Evolutionary conservation across 2,329 filamentous ascomycete genomes (phyloP).

Genomic region (Microcyclosporella mali): DNA sequence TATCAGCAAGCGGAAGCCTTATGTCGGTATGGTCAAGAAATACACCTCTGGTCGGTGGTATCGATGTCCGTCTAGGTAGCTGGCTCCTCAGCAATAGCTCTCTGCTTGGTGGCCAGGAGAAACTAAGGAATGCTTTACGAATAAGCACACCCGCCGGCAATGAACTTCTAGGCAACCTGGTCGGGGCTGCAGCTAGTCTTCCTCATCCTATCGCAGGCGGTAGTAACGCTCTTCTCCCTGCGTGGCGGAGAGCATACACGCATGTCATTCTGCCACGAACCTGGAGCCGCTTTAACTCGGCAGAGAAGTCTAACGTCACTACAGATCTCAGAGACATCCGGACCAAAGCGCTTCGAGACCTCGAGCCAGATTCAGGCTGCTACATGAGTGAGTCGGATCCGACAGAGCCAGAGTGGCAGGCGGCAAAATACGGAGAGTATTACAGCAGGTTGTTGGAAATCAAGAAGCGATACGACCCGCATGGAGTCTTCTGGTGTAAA

Average conservation of each 20-base stretch:
- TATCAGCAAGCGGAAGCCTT: background rate
- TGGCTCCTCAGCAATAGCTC: slow-evolving; percentile 8
- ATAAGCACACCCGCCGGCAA: background rate
- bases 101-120: background rate
- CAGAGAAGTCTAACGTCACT: slow-evolving; percentile 20
- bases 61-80: slow-evolving; percentile 5
- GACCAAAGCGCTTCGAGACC: slow-evolving; percentile 27
- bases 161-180: slow-evolving; percentile 7
- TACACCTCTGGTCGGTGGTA: slow-evolving; percentile 3
- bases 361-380: slow-evolving; percentile 38
- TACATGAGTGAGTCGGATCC: slow-evolving; percentile 45
- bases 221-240: slow-evolving; percentile 14
- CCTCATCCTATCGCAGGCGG: slow-evolving; percentile 9
- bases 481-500: slow-evolving; percentile 26
- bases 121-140: slow-evolving; percentile 2
- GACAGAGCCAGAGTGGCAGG: slow-evolving; percentile 32
- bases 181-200: slow-evolving; percentile 8
- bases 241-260: slow-evolving; percentile 14
- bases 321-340: slow-evolving; percentile 5
- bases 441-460: slow-evolving; percentile 28
- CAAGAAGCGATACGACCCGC: slow-evolving; percentile 32
- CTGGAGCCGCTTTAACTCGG: slow-evolving; percentile 26
- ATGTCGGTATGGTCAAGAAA: background rate
- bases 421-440: slow-evolving; percentile 33
- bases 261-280: slow-evolving; percentile 12